Percentiles rank a stretch among this genome's conserved stretches.
Conservation (phyloP, 192 early-diverging fungal genomes). For the Entomortierella lignicola region DNA sequence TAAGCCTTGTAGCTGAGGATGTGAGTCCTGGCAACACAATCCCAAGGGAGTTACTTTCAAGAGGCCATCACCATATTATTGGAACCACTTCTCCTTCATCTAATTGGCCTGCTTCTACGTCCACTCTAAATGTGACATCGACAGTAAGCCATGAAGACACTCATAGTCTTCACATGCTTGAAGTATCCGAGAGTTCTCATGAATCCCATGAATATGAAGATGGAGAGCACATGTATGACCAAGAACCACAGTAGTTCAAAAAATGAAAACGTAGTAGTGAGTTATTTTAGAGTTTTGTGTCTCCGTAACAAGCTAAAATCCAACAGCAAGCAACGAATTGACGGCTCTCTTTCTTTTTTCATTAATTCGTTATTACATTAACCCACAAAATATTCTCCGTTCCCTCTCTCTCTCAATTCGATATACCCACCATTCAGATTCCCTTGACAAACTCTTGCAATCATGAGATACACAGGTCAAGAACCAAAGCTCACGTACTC, state of each 20-base stretch:
- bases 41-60: slow-evolving; percentile 1
- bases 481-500: too few species aligned
- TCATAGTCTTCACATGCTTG: slow-evolving; percentile 10
- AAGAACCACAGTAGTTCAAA: background rate
- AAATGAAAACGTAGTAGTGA: too few species aligned
- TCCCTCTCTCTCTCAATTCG: background rate
- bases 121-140: background rate
- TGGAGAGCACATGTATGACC: background rate
- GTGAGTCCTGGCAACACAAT: slow-evolving; percentile 21
- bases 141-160: background rate
- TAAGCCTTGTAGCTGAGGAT: slow-evolving; percentile 28
- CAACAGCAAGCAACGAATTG: too few species aligned
- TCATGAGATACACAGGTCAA: too few species aligned
- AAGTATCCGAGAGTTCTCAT: slow-evolving; percentile 4
- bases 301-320: too few species aligned
- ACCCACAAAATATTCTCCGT: background rate
- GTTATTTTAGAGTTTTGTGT: too few species aligned
- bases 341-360: too few species aligned
- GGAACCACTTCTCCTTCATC: background rate
- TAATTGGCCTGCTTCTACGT: background rate
- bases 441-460: too few species aligned
- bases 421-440: too few species aligned
- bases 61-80: background rate
- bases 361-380: background rate
- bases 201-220: background rate